Percentiles rank a stretch among this genome's conserved stretches.
Conservation (phyloP, 106 monocot genomes). For the Xerophyta viscosa region DNA sequence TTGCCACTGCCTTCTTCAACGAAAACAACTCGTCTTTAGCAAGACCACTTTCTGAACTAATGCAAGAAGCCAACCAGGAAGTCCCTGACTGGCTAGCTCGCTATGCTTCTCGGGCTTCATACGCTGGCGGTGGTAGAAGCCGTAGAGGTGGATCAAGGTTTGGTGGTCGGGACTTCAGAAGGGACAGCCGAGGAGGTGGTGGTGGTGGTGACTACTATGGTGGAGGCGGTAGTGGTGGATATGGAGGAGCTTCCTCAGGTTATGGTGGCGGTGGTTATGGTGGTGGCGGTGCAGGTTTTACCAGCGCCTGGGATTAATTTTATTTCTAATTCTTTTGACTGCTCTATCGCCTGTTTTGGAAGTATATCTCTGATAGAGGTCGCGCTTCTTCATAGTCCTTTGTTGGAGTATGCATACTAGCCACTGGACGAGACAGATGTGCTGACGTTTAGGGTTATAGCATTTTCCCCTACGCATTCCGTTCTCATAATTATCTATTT, state of each 20-base stretch:
- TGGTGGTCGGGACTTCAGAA: slow-evolving; percentile 71
- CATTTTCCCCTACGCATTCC: background rate
- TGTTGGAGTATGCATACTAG: background rate
- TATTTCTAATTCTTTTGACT: background rate
- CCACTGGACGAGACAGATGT: background rate
- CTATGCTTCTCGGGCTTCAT: slow-evolving; percentile 38
- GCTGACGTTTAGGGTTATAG: background rate
- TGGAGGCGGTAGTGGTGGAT: slow-evolving; percentile 10
- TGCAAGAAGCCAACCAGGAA: slow-evolving; percentile 81
- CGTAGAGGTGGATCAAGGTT: slow-evolving; percentile 41
- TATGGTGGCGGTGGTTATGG: slow-evolving; percentile 18
- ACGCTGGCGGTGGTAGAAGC: slow-evolving; percentile 46
- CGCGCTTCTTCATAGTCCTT: background rate
- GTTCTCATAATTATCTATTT: background rate
- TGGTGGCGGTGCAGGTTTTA: slow-evolving; percentile 38
- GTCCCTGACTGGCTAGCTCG: slow-evolving; percentile 64
- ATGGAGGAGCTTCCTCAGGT: slow-evolving; percentile 3
- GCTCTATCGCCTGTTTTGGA: background rate
- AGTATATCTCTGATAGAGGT: slow-evolving; percentile 9
- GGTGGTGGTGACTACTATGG: slow-evolving; percentile 14
- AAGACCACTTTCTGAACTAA: slow-evolving; percentile 54
- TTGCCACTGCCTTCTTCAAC: slow-evolving; percentile 92
- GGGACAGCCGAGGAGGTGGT: slow-evolving; percentile 25
- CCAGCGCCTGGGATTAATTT: slow-evolving; percentile 50
- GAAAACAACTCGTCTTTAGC: slow-evolving; percentile 52